Conservation (phyloP, 1,139 yeast genomes). For the Yamadazyma songkhlaensis region DNA sequence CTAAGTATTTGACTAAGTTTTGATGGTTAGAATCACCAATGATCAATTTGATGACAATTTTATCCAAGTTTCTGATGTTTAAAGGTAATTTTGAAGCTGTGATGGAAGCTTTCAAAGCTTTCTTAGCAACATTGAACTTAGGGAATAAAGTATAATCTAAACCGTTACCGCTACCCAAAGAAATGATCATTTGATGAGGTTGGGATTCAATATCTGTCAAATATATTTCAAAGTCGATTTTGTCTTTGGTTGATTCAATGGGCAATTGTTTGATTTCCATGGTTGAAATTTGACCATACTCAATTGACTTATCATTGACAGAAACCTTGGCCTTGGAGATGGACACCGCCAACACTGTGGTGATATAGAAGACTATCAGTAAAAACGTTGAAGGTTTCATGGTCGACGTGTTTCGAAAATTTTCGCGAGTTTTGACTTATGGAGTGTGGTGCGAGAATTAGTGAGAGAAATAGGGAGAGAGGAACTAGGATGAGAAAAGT, state of each 20-base stretch:
- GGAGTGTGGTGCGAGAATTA: background rate
- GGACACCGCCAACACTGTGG: conserved; percentile 7
- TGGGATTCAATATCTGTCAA: conserved; percentile 23
- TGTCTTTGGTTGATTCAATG: conserved; percentile 33
- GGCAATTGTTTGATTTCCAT: conserved; percentile 31
- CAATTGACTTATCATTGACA: conserved; percentile 23
- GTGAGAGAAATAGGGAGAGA: no score
- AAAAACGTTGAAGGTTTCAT: conserved; percentile 4
- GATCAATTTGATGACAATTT: conserved; percentile 31
- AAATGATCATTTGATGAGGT: conserved; percentile 30
- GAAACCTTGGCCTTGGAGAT: conserved; percentile 28
- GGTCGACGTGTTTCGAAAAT: background rate
- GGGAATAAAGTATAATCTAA: conserved; percentile 27
- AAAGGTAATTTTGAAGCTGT: conserved; percentile 35
- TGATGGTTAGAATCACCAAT: conserved; percentile 25
- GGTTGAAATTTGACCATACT: conserved; percentile 37
- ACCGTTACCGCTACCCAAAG: conserved; percentile 25
- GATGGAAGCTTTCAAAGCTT: conserved; percentile 24
- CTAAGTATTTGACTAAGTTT: conserved; percentile 24
- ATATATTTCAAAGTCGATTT: conserved; percentile 26
- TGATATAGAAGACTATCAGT: conserved; percentile 3
- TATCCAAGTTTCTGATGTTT: conserved; percentile 33
- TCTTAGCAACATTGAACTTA: conserved; percentile 17
- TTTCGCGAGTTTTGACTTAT: background rate
- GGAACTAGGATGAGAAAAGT: no score